phyloP scores from a whole-genome alignment of 805 yeast genomes.

The Candida piceae region DNA sequence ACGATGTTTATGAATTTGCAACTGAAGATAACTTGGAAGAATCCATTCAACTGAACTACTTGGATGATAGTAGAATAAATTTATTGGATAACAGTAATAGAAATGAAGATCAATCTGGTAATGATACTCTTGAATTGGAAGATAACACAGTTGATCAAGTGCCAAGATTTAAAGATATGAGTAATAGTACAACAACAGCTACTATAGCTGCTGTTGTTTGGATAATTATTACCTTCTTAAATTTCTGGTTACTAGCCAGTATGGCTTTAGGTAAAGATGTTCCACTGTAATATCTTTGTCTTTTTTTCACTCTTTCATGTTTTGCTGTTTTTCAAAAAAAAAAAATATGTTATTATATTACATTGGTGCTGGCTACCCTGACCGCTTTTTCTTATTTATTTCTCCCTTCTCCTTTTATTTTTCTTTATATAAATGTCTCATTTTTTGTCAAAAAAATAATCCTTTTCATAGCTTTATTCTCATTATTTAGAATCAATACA shows the following conservation, averaged over 20 bases:
- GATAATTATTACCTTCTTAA: constrained; percentile 66
- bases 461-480: too few relatives aligned
- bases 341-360: background rate
- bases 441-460: too few relatives aligned
- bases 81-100: constrained; percentile 5
- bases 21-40: constrained; percentile 3
- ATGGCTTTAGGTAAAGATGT: constrained; percentile 32
- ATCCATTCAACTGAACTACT: constrained; percentile 6
- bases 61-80: constrained; percentile 10
- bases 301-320: too few relatives aligned
- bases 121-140: constrained; percentile 13
- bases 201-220: constrained; percentile 56
- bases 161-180: constrained; percentile 51
- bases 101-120: too few relatives aligned
- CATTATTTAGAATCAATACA: too few relatives aligned
- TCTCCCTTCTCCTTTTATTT: too few relatives aligned
- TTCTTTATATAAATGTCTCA: too few relatives aligned
- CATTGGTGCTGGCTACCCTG: background rate
- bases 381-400: too few relatives aligned
- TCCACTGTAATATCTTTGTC: constrained; percentile 12
- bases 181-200: constrained; percentile 56
- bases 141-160: background rate
- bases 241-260: constrained; percentile 55
- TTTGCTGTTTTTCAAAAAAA: background rate
- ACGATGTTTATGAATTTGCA: constrained; percentile 3